A percentile compares a stretch with the other conserved stretches of the same genome.
Conservation (phyloP, 1,284 basidiomycete genomes). For the Neonothopanus nambi region DNA sequence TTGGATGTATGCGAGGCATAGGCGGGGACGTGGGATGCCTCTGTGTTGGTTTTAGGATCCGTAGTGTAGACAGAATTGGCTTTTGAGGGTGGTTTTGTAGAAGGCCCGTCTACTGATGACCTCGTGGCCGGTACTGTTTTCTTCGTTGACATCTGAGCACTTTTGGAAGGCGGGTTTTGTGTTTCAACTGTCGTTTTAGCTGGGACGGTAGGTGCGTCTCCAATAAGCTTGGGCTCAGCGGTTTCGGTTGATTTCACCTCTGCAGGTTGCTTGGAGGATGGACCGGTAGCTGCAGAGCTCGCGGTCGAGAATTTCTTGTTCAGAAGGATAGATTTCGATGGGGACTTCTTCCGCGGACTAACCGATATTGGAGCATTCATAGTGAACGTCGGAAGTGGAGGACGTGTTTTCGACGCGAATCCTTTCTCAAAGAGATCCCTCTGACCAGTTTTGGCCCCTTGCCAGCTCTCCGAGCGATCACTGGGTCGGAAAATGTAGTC, state of each 20-base stretch:
- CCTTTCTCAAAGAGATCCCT: constrained; percentile 26
- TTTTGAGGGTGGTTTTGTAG: constrained; percentile 16
- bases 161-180: too few species aligned
- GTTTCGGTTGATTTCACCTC: too few species aligned
- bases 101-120: too few species aligned
- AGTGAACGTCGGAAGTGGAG: neutral
- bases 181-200: too few species aligned
- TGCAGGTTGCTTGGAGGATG: too few species aligned
- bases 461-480: constrained; percentile 46
- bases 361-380: too few species aligned
- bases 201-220: too few species aligned
- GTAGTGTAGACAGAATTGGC: constrained; percentile 38
- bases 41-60: constrained; percentile 40
- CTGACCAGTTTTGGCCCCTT: constrained; percentile 46
- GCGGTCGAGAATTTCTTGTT: neutral
- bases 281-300: neutral
- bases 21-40: constrained; percentile 47
- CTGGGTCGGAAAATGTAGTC: constrained; percentile 59
- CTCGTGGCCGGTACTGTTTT: too few species aligned
- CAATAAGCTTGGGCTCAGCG: too few species aligned
- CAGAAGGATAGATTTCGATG: too few species aligned
- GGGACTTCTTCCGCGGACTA: too few species aligned
- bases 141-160: too few species aligned
- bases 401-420: constrained; percentile 12
- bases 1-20: constrained; percentile 74